phyloP scores from a whole-genome alignment of 2,329 filamentous ascomycete species.

The Leptosphaerulina australis region DNA sequence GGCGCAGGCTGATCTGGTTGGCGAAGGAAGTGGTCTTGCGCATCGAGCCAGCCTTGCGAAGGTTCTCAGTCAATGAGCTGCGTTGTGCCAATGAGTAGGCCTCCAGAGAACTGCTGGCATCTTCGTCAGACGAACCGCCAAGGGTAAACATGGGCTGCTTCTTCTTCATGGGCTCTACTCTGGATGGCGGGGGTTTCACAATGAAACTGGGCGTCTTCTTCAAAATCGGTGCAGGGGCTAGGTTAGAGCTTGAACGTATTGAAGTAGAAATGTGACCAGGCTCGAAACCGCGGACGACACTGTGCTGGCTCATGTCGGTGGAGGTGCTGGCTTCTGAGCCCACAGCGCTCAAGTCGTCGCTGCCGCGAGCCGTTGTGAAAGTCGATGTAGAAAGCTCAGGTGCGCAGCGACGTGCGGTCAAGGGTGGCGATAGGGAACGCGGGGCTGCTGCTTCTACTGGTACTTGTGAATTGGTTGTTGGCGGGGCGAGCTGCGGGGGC shows the following conservation, averaged over 20 bases:
- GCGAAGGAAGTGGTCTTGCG: conserved; percentile 86
- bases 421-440: conserved; percentile 50
- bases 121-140: conserved; percentile 82
- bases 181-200: conserved; percentile 34
- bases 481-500: conserved; percentile 49
- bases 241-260: conserved; percentile 65
- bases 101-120: conserved; percentile 78
- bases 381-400: conserved; percentile 66
- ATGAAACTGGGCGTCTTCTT: conserved; percentile 54
- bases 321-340: conserved; percentile 68
- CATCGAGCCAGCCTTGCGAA: conserved; percentile 52
- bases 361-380: conserved; percentile 53
- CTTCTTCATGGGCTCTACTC: conserved; percentile 59
- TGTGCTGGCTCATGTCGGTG: conserved; percentile 66
- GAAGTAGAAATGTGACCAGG: conserved; percentile 75
- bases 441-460: conserved; percentile 28
- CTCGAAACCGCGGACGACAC: conserved; percentile 85
- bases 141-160: conserved; percentile 75
- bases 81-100: conserved; percentile 57
- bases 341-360: conserved; percentile 48
- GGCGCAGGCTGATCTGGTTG: conserved; percentile 72
- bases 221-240: conserved; percentile 66
- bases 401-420: conserved; percentile 54
- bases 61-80: conserved; percentile 61
- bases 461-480: conserved; percentile 13